phyloP scores from a whole-genome alignment of 148 eudicot species.

The Arctostaphylos glauca region DNA sequence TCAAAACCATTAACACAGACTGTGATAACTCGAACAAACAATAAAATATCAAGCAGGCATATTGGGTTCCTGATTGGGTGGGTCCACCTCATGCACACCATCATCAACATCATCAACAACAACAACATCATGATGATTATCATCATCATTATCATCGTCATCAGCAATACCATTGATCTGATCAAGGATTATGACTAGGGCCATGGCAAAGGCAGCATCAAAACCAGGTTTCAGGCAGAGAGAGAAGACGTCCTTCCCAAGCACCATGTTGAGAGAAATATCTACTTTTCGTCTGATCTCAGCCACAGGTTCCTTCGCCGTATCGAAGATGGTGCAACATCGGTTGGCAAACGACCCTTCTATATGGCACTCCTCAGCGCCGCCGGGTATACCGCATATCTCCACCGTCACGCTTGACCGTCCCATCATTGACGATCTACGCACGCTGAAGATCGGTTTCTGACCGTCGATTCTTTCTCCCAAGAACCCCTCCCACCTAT shows the following conservation, averaged over 20 bases:
- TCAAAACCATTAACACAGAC: background rate
- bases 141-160: conserved; percentile 23
- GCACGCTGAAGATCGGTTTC: conserved; percentile 81
- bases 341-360: conserved; percentile 72
- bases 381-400: conserved; percentile 38
- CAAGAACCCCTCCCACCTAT: conserved; percentile 84
- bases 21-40: too few relatives aligned
- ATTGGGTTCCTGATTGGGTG: conserved; percentile 13
- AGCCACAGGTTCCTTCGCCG: conserved; percentile 46
- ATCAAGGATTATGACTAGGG: conserved; percentile 69
- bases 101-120: background rate
- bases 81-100: conserved; percentile 25
- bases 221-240: conserved; percentile 61
- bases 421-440: conserved; percentile 84
- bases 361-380: conserved; percentile 57
- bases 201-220: conserved; percentile 88
- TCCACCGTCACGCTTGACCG: conserved; percentile 71
- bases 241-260: conserved; percentile 76
- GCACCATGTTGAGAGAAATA: conserved; percentile 48
- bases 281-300: conserved; percentile 89
- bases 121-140: too few relatives aligned
- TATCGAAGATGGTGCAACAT: conserved; percentile 56
- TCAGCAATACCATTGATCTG: conserved; percentile 42
- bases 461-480: conserved; percentile 66
- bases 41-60: background rate